phyloP scores from a whole-genome alignment of 495 filamentous ascomycete species.

The Annulohypoxylon stygium region DNA sequence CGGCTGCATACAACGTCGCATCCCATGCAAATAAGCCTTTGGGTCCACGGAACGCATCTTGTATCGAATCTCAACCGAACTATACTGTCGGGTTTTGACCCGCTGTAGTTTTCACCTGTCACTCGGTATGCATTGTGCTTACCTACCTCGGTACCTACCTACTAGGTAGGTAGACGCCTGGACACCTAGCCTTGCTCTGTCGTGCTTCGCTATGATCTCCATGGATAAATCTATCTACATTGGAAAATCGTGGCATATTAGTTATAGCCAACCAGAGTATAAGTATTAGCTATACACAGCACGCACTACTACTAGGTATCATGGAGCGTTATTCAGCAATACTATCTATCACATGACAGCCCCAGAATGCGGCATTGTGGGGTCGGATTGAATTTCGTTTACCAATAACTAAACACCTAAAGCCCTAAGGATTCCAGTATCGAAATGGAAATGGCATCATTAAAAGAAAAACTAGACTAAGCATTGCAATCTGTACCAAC shows the following conservation, averaged over 20 bases:
- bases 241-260: neutral
- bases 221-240: neutral
- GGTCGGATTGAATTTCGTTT: constrained; percentile 6
- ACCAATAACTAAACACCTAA: neutral
- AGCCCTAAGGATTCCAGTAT: constrained; percentile 1
- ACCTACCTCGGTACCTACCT: neutral
- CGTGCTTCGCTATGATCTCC: neutral
- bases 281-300: neutral
- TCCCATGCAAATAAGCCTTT: constrained; percentile 50
- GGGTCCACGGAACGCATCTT: constrained; percentile 53
- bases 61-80: constrained; percentile 51
- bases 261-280: constrained; percentile 1
- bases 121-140: neutral
- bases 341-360: constrained; percentile 28
- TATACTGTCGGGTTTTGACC: constrained; percentile 32
- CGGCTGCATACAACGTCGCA: constrained; percentile 50
- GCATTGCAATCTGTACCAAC: neutral
- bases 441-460: constrained; percentile 4
- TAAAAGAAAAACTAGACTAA: constrained; percentile 6
- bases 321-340: constrained; percentile 5
- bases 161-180: neutral
- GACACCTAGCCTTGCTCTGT: constrained; percentile 3
- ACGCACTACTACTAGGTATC: neutral
- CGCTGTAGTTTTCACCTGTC: neutral
- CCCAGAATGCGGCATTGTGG: constrained; percentile 9